Base-by-base conservation (phyloP, 2,329 filamentous ascomycete genomes). In the Fusarium chaquense region DNA sequence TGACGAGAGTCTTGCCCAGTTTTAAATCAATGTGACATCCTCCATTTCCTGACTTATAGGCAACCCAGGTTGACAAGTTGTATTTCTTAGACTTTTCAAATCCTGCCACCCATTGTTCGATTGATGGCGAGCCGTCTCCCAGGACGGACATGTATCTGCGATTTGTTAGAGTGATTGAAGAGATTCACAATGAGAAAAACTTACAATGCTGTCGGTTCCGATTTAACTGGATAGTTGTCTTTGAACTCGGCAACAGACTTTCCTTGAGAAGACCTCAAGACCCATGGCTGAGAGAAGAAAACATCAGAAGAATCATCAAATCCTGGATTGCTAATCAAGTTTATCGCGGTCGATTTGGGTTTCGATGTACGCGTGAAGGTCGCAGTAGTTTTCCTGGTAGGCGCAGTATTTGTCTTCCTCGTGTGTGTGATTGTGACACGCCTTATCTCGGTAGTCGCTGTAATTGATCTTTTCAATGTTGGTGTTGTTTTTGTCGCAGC, bases 181-280 rank as follows among this genome's bases (percentile, higher is more conserved):
- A 0, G 2, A 28, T 10, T 7, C 5, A 18, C 0, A n/a, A 5
- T 12, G 2, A 5, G 8, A 16, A 26, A 12, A 11, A 26, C 24
- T 44, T 26, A 44, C 41, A 44, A 28, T 11, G 24, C 41, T 16
- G 15, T 44, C 9, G 41, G 41, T 16, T 7, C 10, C 5, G 41
- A 44, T 9, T 26, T 44, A 16, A 44, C 24, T 5, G 15, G 41
- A 7, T 44, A 18, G 16, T 6, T 18, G 5, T 44, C 10, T 26
- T 18, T 44, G 3, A 28, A 11, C 16, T 44, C 15, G 3, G 41
- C 22, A 0, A 26, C 10, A 5, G 41, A 26, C 15, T 44, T 28
- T 18, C 24, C 24, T 24, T 44, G 15, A 15, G 24, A 26, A 26
- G 24, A 24, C 6, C 20, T 44, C 15, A 44, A 28, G 16, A 28